These are phyloP conservation scores for Naganishia liquefaciens DNA, from an alignment of 1,284 basidiomycete genomes.

Conservation along the genomic window DNA sequence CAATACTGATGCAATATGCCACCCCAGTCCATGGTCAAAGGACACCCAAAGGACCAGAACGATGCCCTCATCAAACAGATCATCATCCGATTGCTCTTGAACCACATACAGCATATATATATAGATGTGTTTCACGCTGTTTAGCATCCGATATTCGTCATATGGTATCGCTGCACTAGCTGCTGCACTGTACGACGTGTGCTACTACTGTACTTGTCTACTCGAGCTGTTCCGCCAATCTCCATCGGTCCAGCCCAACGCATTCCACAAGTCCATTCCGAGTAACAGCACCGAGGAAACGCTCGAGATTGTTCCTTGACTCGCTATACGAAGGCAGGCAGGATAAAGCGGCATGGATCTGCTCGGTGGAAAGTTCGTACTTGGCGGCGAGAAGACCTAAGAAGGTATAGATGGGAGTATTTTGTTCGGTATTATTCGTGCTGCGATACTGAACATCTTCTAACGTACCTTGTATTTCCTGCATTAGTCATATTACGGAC, in stretches of 20 bases:
- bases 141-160: too few relatives aligned
- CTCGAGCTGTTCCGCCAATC: constrained; percentile 11
- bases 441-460: background rate
- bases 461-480: constrained; percentile 30
- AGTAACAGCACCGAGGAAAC: constrained; percentile 24
- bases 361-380: constrained; percentile 13
- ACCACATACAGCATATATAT: too few relatives aligned
- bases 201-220: background rate
- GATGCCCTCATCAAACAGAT: too few relatives aligned
- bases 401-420: background rate
- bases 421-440: too few relatives aligned
- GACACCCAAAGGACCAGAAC: background rate
- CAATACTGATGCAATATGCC: background rate
- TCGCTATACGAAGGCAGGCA: constrained; percentile 15
- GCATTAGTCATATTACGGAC: background rate
- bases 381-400: constrained; percentile 20
- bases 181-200: too few relatives aligned
- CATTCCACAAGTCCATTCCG: constrained; percentile 28
- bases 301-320: constrained; percentile 23
- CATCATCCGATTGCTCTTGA: too few relatives aligned
- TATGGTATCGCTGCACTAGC: too few relatives aligned
- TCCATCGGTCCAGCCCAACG: constrained; percentile 15
- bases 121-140: too few relatives aligned
- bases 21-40: background rate
- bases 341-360: constrained; percentile 20